Evolutionary conservation across 2,329 filamentous ascomycete genomes (phyloP).

Genomic region (Clonostachys sp.): DNA sequence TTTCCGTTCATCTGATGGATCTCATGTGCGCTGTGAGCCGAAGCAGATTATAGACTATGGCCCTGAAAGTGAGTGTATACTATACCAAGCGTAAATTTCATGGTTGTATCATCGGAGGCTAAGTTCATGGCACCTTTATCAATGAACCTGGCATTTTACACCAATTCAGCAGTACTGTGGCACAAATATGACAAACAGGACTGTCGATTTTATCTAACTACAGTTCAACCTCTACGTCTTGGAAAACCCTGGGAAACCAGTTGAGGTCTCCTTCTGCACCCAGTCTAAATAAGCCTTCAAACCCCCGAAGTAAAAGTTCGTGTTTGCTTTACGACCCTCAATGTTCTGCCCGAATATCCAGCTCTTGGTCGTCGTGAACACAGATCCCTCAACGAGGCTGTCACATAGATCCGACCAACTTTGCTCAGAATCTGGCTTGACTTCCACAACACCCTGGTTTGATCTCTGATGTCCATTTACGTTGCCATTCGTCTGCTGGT

Average conservation of each 20-base stretch:
- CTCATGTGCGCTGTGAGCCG: too few species aligned
- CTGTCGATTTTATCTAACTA: too few species aligned
- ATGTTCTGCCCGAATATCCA: slow-evolving; percentile 36
- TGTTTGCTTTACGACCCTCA: slow-evolving; percentile 8
- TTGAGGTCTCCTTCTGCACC: neutral
- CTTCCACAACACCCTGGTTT: neutral
- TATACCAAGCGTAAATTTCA: too few species aligned
- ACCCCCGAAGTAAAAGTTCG: neutral
- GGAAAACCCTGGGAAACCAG: neutral
- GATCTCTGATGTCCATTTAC: slow-evolving; percentile 3
- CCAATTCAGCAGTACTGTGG: too few species aligned
- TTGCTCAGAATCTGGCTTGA: neutral
- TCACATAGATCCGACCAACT: slow-evolving; percentile 13
- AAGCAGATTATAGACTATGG: too few species aligned
- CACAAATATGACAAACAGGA: too few species aligned
- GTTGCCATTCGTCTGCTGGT: neutral
- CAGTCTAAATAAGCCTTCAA: neutral
- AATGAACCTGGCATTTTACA: too few species aligned
- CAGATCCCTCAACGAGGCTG: slow-evolving; percentile 16
- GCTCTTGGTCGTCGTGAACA: slow-evolving; percentile 20
- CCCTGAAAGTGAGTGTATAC: too few species aligned
- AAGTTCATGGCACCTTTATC: too few species aligned
- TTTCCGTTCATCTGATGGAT: too few species aligned
- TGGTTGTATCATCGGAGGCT: too few species aligned
- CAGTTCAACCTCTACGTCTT: too few species aligned